phyloP scores from a whole-genome alignment of 148 eudicot genomes.

The Polygonum maritimum region DNA sequence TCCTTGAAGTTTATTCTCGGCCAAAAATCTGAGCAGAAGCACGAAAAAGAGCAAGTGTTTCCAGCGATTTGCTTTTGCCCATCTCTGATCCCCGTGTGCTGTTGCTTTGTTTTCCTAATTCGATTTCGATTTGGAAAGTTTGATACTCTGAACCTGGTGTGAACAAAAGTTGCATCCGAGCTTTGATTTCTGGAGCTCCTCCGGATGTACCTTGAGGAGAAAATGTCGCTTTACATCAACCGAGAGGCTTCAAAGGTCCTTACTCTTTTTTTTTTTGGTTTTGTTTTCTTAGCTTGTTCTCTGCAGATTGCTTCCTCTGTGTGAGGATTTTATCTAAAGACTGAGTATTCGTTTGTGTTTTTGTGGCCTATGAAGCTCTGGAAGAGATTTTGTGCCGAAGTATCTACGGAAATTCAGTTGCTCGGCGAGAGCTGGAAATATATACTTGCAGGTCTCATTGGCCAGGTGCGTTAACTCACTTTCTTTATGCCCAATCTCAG shows the following conservation, averaged over 20 bases:
- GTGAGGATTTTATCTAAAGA: neutral
- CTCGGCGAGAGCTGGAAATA: slow-evolving; percentile 90
- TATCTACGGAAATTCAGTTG: slow-evolving; percentile 55
- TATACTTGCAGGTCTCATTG: slow-evolving; percentile 72
- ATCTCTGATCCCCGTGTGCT: neutral
- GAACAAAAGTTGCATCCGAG: neutral
- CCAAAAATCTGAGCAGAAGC: neutral
- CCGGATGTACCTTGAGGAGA: slow-evolving; percentile 23
- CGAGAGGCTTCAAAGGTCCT: slow-evolving; percentile 94
- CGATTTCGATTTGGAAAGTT: neutral
- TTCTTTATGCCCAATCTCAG: slow-evolving; percentile 11
- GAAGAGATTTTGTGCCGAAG: slow-evolving; percentile 84
- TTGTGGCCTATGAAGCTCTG: slow-evolving; percentile 51
- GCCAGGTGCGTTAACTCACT: slow-evolving; percentile 52
- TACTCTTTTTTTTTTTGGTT: neutral
- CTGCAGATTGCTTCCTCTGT: neutral
- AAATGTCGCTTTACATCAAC: slow-evolving; percentile 90
- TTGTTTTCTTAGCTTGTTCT: neutral
- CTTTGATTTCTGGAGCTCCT: slow-evolving; percentile 33
- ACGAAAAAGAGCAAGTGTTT: neutral
- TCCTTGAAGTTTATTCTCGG: neutral
- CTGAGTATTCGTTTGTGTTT: slow-evolving; percentile 12
- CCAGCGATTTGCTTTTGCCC: neutral
- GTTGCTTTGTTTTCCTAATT: neutral
- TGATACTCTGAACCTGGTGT: neutral